phyloP scores from a whole-genome alignment of 257 asterid genomes.

The Primulina huaijiensis region DNA sequence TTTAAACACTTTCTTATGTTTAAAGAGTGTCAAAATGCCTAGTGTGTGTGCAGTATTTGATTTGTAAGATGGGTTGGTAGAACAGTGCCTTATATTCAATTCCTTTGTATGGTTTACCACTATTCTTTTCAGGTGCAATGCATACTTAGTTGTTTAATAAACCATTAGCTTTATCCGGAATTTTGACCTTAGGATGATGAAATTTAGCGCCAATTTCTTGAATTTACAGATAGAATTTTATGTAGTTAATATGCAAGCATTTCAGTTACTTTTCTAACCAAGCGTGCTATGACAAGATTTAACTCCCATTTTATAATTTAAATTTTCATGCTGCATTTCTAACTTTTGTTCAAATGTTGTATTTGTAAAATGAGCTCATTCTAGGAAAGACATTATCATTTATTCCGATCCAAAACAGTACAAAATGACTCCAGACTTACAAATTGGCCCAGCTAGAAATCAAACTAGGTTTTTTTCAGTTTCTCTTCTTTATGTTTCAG shows the following conservation, averaged over 20 bases:
- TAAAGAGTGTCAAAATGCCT: slow-evolving; percentile 1
- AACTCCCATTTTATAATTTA: neutral
- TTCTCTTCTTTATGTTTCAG: neutral
- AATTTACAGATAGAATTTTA: neutral
- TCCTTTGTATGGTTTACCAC: neutral
- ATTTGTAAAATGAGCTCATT: neutral
- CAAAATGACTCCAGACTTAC: neutral
- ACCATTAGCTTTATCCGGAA: neutral
- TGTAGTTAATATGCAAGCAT: neutral
- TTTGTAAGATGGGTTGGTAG: neutral
- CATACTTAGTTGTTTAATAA: neutral
- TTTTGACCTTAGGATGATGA: neutral
- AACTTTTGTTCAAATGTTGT: neutral
- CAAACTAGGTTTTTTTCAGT: neutral
- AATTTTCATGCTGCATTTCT: neutral
- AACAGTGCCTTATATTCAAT: neutral
- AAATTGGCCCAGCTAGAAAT: neutral
- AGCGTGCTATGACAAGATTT: neutral
- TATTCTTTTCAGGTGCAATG: slow-evolving; percentile 4
- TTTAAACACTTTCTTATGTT: slow-evolving; percentile 10
- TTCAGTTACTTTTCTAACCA: neutral
- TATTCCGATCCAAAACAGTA: neutral
- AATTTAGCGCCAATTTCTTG: neutral
- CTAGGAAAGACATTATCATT: neutral
- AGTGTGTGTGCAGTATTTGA: neutral